Base-by-base conservation (phyloP, 176 grass and related monocot genomes). In the Areca catechu region DNA sequence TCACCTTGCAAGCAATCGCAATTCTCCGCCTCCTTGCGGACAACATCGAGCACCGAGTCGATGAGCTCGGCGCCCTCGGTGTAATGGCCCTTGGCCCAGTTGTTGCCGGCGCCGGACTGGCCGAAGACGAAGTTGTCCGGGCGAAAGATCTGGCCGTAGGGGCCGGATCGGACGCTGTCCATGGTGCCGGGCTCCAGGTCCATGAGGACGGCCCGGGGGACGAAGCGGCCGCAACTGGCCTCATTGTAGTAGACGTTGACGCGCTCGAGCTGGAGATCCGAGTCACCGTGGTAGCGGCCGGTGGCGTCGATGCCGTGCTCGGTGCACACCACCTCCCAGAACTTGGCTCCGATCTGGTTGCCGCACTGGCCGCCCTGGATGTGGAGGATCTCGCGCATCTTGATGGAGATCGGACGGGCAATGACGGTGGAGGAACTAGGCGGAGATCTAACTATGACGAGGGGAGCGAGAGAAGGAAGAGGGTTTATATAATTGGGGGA, bases 181-280 rank as follows among this genome's bases (percentile, higher is more conserved):
- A 95, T 95, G 50, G 90, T 95, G 53, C 90, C 90, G 0, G 90
- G 90, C 56, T 95, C 85, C 34, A 95, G 90, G 73, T 95, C 90
- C 85, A 95, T 95, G 69, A 95, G 82, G 15, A 95, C 90, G 7
- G 86, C 90, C 54, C 90, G 78, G 50, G 90, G 91, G 28, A 96
- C 91, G 67, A 65, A 96, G 22, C 86, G 58, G 0, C 86, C 83
- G 49, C 83, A 83, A 53, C 83, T 96, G 3, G 91, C 91, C 80
- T 97, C 92, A 62, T 90, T 97, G 83, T 96, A 96, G 87, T 90
- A 90, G 50, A 90, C 87, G 64, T 90, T 82, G 67, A 90, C 79
- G 65, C 86, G 74, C 74, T 89, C 86, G 2, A 89, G 70, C 71
- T 89, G 86, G 69, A 55, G 50, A n/a, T 67, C 65, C 4, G 65